Base-by-base conservation (phyloP, 192 early-diverging fungal species). In the Ambispora gerdemannii region DNA sequence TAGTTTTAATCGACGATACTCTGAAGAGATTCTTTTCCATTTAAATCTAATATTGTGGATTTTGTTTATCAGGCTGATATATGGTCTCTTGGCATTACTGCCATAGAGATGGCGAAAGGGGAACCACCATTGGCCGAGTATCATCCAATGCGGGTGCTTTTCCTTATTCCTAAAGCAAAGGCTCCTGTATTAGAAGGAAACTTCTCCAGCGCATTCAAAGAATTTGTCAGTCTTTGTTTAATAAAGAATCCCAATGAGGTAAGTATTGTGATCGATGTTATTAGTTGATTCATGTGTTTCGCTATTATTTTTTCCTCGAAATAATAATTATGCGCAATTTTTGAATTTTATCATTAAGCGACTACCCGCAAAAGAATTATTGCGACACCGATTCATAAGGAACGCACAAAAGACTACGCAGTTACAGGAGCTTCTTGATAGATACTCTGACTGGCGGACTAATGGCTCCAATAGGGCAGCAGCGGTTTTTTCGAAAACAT, bases 1-100 rank as follows among this genome's bases (percentile, higher is more conserved):
- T 32, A 65, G 27, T 15, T n/a, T n/a, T n/a, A n/a, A n/a, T n/a
- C n/a, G n/a, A n/a, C n/a, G n/a, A n/a, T n/a, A n/a, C n/a, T n/a
- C n/a, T n/a, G n/a, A n/a, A n/a, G n/a, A n/a, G n/a, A n/a, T n/a
- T n/a, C n/a, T n/a, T n/a, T n/a, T n/a, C n/a, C n/a, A n/a, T n/a
- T n/a, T n/a, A n/a, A n/a, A n/a, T n/a, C n/a, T n/a, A n/a, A n/a
- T n/a, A n/a, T n/a, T n/a, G n/a, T n/a, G n/a, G n/a, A n/a, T n/a
- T n/a, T n/a, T n/a, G n/a, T n/a, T n/a, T 77, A 68, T 7, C 76
- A 92, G 79, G 96, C 96, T 0, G 96, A 98, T 80, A 97, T 98
- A 25, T 98, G 96, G 96, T 93, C 91, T 36, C 83, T 97, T 51
- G 96, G 97, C 2, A 97, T 99, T 64, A 99, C 97, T 0, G 95